Evolutionary conservation across 192 early-diverging fungal genomes (phyloP), one percentile per base, ranked within the genome.

Genomic region (Kappamyces sp.): DNA sequence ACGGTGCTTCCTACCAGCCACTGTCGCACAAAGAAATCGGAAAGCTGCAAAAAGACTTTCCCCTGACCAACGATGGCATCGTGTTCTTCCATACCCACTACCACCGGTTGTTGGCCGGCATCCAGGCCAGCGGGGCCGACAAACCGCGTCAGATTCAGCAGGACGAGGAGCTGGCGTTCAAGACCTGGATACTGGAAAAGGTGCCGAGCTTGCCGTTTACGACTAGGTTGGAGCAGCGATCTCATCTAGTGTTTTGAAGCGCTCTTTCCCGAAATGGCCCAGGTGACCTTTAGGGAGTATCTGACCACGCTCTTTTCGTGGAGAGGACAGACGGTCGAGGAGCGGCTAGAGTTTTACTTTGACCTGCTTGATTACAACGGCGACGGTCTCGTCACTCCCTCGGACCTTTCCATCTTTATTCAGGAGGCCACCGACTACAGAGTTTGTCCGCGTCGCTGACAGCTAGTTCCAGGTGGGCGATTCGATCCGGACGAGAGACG

Each of bases 41-140:
- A 23, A 53, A 33, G 51, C 51, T 53, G 3, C 12, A 10, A 6
- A 53, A 12, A 31, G 41, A 53, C 38, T 33, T 40, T 53, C 12
- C 38, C 7, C 23, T 53, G 51, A 53, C 1, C 15, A 53, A 53
- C 3, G 51, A 53, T 0, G 51, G 51, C 4, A 12, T 53, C 3
- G 10, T 13, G 4, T 53, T 31, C 51, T 53, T 53, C 41, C 41
- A 53, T 40, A 53, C 38, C 23, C 51, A 53, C 51, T 53, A 33
- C 41, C 38, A 10, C 3, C 12, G 38, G n/a, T 33, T 53, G 23
- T 40, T 40, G 13, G 51, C 51, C 1, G 41, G 41, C n/a, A 9
- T 53, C 4, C 2, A 40, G 38, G n/a, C 7, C 12, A 53, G 12
- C 12, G 23, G 38, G 41, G 3, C 13, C 41, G 51, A 40, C 38